Conservation (phyloP, 345 rosid genomes). For the Cardamine occulta region DNA sequence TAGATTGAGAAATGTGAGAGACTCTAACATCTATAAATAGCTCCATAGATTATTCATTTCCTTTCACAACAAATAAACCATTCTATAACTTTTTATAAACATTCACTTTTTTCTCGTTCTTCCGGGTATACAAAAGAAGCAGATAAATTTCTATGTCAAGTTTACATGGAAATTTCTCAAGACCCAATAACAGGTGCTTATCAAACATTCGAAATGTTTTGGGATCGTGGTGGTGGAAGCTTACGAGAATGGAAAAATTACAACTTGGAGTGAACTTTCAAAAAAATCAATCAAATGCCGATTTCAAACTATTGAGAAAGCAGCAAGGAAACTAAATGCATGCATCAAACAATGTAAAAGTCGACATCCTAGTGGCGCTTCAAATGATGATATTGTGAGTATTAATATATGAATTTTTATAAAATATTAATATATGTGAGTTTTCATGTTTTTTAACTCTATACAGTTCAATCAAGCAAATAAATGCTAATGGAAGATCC, state of each 20-base stretch:
- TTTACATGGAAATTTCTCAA: too few species aligned
- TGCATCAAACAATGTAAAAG: conserved; percentile 7
- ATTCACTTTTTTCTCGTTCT: neutral
- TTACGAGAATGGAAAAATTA: neutral
- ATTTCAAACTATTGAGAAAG: neutral
- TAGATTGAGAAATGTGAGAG: neutral
- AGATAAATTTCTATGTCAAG: too few species aligned
- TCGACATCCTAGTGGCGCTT: neutral
- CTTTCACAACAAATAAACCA: neutral
- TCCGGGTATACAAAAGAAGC: too few species aligned
- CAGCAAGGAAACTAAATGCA: neutral
- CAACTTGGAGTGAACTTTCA: neutral
- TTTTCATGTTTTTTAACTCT: neutral
- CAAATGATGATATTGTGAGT: conserved; percentile 5
- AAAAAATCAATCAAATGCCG: neutral
- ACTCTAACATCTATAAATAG: neutral
- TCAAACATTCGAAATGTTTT: too few species aligned
- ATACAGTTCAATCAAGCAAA: conserved; percentile 6
- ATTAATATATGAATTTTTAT: neutral
- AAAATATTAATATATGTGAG: neutral
- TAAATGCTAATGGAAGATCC: conserved; percentile 1
- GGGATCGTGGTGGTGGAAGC: too few species aligned
- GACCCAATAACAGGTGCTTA: too few species aligned
- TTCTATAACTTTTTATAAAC: neutral
- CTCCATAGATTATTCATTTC: neutral